Evolutionary conservation across 1,284 basidiomycete species (phyloP), one percentile per base, ranked within the genome.

Genomic region (Porodaedalea pini): DNA sequence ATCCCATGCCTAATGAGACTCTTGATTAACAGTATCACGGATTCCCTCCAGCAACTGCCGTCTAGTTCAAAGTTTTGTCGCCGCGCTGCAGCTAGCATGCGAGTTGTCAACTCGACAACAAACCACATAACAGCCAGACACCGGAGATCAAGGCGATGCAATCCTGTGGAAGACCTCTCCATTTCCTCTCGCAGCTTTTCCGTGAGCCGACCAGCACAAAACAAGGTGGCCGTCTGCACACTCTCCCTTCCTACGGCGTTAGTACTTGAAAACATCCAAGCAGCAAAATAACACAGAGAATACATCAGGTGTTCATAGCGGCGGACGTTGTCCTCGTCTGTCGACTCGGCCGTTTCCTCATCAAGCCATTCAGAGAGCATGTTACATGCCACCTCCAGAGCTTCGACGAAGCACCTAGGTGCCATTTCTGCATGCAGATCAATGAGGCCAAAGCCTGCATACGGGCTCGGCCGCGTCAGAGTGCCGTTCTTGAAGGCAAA

Each of bases 121-220:
- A 84, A 83, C 85, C 87, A 90, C 36, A 78, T 76, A 19, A 79
- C 62, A 1, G 72, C 66, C 31, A 91, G 67, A 40, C 45, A 63
- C 32, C 45, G 58, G 50, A 37, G 6, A 47, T 56, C 44, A n/a
- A 56, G 17, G 10, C 21, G 31, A 2, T 4, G 6, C 10, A 10
- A 10, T 17, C 10, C 6, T 21, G 39, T 15, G 13, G 15, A 8
- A 2, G 15, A 8, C 11, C 4, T 27, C 11, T 44, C 44, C 13
- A 15, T 25, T 23, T 3, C 21, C 49, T 41, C 31, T 21, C 34
- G 50, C 6, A 45, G 25, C 15, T 40, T 47, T n/a, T 57, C 39
- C 19, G 13, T 47, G n/a, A 57, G 21, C 23, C 49, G 15, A 77
- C 64, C 19, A 77, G 70, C 36, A 29, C 45, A 54, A 21, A 72